Evolutionary conservation across 352 stramenopile genomes (phyloP), one percentile per base, ranked within the genome.

Genomic region (Globisporangium okanoganense): DNA sequence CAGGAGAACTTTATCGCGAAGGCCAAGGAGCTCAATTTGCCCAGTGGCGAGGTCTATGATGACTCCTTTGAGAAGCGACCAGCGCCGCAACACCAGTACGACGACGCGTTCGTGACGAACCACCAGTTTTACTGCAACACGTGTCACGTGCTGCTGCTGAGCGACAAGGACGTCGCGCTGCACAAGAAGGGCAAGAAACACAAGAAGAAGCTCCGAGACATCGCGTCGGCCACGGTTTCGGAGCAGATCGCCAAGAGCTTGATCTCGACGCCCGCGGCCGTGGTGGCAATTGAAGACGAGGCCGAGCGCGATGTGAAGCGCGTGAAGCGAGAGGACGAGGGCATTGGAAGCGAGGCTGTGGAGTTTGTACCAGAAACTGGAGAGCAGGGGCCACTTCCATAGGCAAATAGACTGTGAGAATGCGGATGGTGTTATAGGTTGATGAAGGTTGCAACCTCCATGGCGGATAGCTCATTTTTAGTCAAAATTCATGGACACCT

Each of bases 161-260:
- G 85, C 56, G 77, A 90, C 47, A 71, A 90, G 60, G 85, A 95
- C 64, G 70, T 89, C 0, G 79, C 70, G 41, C 63, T 92, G 38
- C 86, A 95, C 65, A 69, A 66, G 45, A 88, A 90, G 57, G 86
- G 86, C 44, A 91, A 91, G 65, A 87, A 85, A 40, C 86, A 95
- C 76, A 92, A 95, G 71, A 90, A 89, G 54, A 79, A 87, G 54
- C 38, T 89, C 45, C 78, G 82, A 48, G 64, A 69, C 27, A 62
- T 78, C 24, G 72, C 73, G 22, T 72, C 78, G 0, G 69, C 70
- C 3, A 85, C 81, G 9, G 71, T 88, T 27, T 86, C 80, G 24
- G 76, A 85, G 63, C 72, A 68, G 20, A 61, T 83, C 29, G 66
- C 79, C 5, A 51, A 62, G 8, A 72, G 66, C 59, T 12, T 25